Conservation (phyloP, 768 basidiomycete species). For the Panaeolus cyanescens region DNA sequence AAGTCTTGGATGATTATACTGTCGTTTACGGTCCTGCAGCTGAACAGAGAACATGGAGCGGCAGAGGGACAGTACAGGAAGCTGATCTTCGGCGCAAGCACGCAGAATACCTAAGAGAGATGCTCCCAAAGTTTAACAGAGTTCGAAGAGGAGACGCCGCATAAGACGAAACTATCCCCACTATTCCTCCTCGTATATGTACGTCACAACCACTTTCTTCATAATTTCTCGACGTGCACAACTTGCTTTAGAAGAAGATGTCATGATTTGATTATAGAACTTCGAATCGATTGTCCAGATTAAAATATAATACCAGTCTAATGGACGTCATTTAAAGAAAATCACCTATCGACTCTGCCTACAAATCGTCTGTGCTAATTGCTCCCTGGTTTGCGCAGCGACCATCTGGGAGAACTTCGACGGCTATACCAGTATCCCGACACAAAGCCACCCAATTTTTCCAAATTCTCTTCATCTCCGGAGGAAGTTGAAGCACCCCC, state of each 20-base stretch:
- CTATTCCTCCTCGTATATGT: not conserved
- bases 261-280: not conserved
- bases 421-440: not conserved
- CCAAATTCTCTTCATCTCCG: not conserved
- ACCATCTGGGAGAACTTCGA: not conserved
- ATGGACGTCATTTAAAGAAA: not conserved
- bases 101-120: slow-evolving; percentile 88
- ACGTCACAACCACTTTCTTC: not conserved
- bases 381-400: not conserved
- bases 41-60: slow-evolving; percentile 82
- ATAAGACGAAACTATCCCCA: slow-evolving; percentile 14
- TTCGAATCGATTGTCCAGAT: not conserved
- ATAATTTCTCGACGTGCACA: not conserved
- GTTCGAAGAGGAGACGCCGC: slow-evolving; percentile 60
- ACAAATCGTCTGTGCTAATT: not conserved
- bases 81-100: slow-evolving; percentile 84
- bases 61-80: slow-evolving; percentile 81
- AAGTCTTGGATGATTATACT: slow-evolving; percentile 80
- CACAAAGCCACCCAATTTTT: not conserved
- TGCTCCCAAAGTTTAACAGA: slow-evolving; percentile 88
- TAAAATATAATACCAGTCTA: not conserved
- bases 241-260: not conserved
- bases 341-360: not conserved
- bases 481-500: not conserved
- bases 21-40: slow-evolving; percentile 79